Conservation (phyloP, 176 grass and related monocot genomes). For the Tillandsia leiboldiana region DNA sequence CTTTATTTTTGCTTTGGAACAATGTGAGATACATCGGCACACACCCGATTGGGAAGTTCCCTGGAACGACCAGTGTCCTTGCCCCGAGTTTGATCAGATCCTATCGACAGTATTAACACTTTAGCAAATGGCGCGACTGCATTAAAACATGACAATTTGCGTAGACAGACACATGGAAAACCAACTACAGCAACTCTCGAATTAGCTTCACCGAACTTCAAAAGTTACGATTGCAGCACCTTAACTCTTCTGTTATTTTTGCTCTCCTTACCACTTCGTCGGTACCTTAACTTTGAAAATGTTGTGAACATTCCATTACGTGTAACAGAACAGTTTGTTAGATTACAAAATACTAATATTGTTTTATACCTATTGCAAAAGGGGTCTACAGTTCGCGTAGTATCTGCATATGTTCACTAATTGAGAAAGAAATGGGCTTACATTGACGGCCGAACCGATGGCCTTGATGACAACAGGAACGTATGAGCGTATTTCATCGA, state of each 20-base stretch:
- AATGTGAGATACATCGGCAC: slow-evolving; percentile 45
- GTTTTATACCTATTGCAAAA: background rate
- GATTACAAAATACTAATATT: no score
- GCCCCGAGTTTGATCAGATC: slow-evolving; percentile 69
- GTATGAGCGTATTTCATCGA: slow-evolving; percentile 57
- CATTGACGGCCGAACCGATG: slow-evolving; percentile 58
- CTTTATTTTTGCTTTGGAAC: slow-evolving; percentile 43
- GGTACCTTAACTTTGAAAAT: no score
- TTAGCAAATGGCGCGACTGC: background rate
- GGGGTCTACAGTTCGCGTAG: background rate
- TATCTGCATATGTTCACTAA: background rate
- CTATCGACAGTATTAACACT: slow-evolving; percentile 26
- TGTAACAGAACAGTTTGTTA: no score
- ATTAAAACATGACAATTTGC: background rate
- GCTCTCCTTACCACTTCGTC: no score
- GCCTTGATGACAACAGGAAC: slow-evolving; percentile 50
- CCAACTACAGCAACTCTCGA: background rate
- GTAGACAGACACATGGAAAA: background rate
- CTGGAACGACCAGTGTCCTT: slow-evolving; percentile 65
- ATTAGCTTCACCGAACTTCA: no score
- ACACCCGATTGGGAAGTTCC: slow-evolving; percentile 85
- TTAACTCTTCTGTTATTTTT: no score
- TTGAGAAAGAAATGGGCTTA: slow-evolving; percentile 16
- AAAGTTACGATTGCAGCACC: no score
- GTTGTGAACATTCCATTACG: no score